Evolutionary conservation across 352 stramenopile genomes (phyloP).

Genomic region (Phytophthora multivora): DNA sequence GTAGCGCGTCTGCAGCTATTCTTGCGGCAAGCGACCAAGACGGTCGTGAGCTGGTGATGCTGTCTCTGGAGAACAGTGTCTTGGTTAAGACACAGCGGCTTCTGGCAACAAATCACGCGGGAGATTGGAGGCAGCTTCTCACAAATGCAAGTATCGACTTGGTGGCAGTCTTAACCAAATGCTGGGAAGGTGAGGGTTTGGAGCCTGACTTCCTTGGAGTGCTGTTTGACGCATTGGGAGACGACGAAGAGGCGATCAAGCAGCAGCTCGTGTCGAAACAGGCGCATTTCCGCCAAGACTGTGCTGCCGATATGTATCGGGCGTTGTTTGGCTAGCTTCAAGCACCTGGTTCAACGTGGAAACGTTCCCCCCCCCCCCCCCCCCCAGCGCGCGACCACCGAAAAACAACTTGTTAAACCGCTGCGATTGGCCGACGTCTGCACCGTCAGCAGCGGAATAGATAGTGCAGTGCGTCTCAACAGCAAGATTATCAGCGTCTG

Average conservation of each 20-base stretch:
- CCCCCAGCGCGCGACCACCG: slow-evolving; percentile 18
- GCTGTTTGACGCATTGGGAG: slow-evolving; percentile 44
- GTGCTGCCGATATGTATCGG: slow-evolving; percentile 25
- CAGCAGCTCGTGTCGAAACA: slow-evolving; percentile 41
- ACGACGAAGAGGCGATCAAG: slow-evolving; percentile 44
- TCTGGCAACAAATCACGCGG: slow-evolving; percentile 21
- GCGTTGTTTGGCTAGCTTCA: slow-evolving; percentile 28
- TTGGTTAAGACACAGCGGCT: slow-evolving; percentile 21
- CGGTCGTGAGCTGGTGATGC: slow-evolving; percentile 36
- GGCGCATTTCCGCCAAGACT: slow-evolving; percentile 39
- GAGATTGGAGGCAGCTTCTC: slow-evolving; percentile 42
- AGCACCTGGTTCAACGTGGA: slow-evolving; percentile 17
- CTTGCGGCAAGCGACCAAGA: slow-evolving; percentile 21
- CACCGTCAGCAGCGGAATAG: slow-evolving; percentile 7
- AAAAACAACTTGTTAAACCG: slow-evolving; percentile 18
- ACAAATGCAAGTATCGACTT: slow-evolving; percentile 44
- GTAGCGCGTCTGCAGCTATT: slow-evolving; percentile 15
- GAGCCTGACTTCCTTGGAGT: slow-evolving; percentile 25
- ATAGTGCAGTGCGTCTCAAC: slow-evolving; percentile 27
- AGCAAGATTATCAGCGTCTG: slow-evolving; percentile 13
- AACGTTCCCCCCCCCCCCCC: no score
- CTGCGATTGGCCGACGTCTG: slow-evolving; percentile 12
- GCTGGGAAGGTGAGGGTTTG: slow-evolving; percentile 45
- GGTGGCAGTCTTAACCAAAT: slow-evolving; percentile 41
- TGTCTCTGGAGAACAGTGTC: slow-evolving; percentile 20